Conservation (phyloP, 768 basidiomycete genomes). For the Suillus subluteus region DNA sequence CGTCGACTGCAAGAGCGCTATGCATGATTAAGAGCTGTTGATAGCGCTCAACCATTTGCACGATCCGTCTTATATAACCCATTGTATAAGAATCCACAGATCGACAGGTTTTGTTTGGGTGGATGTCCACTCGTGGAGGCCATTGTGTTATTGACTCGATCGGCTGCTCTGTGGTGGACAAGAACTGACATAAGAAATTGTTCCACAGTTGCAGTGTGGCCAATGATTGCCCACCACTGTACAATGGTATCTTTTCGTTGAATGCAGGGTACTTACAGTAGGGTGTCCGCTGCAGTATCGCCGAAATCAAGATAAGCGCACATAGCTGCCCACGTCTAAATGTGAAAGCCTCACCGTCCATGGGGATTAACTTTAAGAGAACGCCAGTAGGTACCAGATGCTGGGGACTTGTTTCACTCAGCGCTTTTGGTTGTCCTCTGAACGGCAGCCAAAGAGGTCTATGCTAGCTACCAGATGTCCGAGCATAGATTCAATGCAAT, state of each 20-base stretch:
- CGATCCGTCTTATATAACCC: background rate
- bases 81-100: background rate
- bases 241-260: background rate
- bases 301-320: background rate
- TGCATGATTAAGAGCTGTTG: background rate
- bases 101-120: background rate
- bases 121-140: background rate
- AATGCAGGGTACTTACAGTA: background rate
- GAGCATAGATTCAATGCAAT: background rate
- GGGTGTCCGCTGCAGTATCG: background rate
- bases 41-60: background rate
- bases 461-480: background rate
- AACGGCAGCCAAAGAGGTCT: background rate
- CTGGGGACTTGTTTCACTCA: background rate
- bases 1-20: background rate
- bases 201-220: background rate
- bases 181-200: background rate
- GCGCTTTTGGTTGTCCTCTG: background rate
- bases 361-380: background rate
- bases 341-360: background rate
- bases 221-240: background rate
- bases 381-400: background rate
- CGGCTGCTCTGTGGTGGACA: background rate
- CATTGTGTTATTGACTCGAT: background rate
- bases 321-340: background rate